Base-by-base conservation (phyloP, 2,329 filamentous ascomycete genomes). In the Aplosporella prunicola region DNA sequence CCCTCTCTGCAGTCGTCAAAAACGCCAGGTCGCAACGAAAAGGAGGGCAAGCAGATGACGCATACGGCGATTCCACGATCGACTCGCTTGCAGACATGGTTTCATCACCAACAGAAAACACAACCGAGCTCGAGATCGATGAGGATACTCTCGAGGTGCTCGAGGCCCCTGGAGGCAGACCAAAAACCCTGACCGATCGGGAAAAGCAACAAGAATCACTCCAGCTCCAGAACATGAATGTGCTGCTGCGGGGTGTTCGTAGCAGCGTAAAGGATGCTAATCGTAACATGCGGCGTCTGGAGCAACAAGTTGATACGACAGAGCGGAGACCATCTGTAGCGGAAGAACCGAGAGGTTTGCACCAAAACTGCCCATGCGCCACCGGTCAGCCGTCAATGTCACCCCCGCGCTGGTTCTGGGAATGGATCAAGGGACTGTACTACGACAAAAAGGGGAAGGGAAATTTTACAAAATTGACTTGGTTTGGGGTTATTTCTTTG, bases 31-130 rank as follows among this genome's bases (percentile, higher is more conserved):
- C 31, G 25, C n/a, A 39, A 17, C 41, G 41, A 22, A 22, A n/a
- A n/a, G n/a, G n/a, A n/a, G n/a, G 43, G 46, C 16, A 33, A n/a
- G n/a, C 29, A 8, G 43, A 47, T 10, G 53, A 59, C 13, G 47
- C 52, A 20, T 57, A 60, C 25, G 66, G 65, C 23, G 66, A 69
- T 20, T 63, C 61, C 13, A 70, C 66, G 3, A 60, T 69, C 28
- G 59, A 65, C 30, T 68, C 64, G 3, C 51, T 69, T 6, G 63
- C 68, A 47, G 61, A 65, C 23, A 57, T 69, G 9, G 56, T 66
- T 9, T 45, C n/a, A n/a, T n/a, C 53, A 13, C 55, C 49, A 38
- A 48, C 35, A 10, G 32, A 35, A 15, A 45, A 38, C 17, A 31
- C 14, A 17, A 36, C 23, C 7, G 14, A 26, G 7, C 15, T 20